Conservation (phyloP, 2,329 filamentous ascomycete genomes). For the Pyricularia sp. region DNA sequence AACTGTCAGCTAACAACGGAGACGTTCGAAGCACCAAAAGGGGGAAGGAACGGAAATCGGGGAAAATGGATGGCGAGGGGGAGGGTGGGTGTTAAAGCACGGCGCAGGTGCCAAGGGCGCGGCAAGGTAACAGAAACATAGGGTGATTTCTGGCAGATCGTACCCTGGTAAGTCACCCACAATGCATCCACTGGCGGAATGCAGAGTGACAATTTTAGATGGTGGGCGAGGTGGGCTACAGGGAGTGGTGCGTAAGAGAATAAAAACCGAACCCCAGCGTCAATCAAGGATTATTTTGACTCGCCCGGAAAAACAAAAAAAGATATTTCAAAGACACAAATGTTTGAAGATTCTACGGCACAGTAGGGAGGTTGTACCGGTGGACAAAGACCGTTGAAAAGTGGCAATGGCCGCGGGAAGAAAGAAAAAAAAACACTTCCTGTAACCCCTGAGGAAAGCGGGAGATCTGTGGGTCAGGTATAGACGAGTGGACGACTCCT, state of each 20-base stretch:
- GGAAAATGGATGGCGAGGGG: conserved; percentile 6
- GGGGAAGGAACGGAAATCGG: conserved; percentile 5
- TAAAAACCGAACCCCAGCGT: too few species aligned
- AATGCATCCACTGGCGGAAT: conserved; percentile 23
- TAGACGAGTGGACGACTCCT: not conserved
- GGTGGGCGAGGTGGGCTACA: not conserved
- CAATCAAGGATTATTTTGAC: not conserved
- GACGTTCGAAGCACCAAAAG: conserved; percentile 12
- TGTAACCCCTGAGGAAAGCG: not conserved
- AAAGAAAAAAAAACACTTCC: not conserved
- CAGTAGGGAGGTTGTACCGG: not conserved
- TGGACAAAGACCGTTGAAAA: not conserved
- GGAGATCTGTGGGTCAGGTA: not conserved
- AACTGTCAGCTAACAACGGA: conserved; percentile 23
- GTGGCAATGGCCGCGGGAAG: not conserved
- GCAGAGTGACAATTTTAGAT: not conserved
- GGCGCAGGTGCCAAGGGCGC: conserved; percentile 19
- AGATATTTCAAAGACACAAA: not conserved
- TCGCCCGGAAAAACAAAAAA: not conserved
- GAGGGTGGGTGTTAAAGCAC: conserved; percentile 19
- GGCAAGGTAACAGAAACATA: conserved; percentile 25
- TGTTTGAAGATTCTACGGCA: not conserved
- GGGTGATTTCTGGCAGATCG: conserved; percentile 32
- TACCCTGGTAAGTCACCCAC: conserved; percentile 24
- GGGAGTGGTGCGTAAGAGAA: not conserved